Percentiles rank a stretch among this genome's conserved stretches.
Evolutionary conservation across 495 filamentous ascomycete genomes (phyloP).

Genomic region (Neurospora sp.): DNA sequence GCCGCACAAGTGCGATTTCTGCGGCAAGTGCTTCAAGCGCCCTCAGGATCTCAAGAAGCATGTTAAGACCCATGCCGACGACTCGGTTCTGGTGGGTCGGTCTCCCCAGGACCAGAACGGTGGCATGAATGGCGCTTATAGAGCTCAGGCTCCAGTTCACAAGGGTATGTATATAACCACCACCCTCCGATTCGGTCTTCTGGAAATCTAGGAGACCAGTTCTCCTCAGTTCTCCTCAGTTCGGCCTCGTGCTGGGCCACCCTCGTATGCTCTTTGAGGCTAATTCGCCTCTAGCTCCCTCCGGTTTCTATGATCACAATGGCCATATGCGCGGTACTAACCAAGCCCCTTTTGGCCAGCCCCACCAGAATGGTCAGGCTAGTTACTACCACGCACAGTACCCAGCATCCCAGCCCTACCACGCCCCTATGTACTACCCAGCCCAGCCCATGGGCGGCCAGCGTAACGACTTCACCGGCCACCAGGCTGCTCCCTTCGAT

Average conservation of each 20-base stretch:
- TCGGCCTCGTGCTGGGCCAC: background rate
- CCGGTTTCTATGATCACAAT: constrained; percentile 49
- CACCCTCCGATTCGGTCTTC: background rate
- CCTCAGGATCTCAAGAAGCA: constrained; percentile 99
- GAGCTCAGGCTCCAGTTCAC: constrained; percentile 27
- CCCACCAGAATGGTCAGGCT: constrained; percentile 35
- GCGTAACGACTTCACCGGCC: constrained; percentile 37
- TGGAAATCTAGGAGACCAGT: background rate
- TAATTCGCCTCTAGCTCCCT: constrained; percentile 42
- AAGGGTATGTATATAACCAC: constrained; percentile 41
- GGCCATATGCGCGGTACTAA: constrained; percentile 46
- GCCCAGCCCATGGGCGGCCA: constrained; percentile 41
- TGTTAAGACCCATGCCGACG: constrained; percentile 99
- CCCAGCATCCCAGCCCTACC: constrained; percentile 44
- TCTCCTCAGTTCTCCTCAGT: background rate
- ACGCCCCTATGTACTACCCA: constrained; percentile 54
- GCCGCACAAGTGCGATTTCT: constrained; percentile 98
- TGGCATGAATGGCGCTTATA: constrained; percentile 49
- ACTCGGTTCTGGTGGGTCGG: constrained; percentile 73
- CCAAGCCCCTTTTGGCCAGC: constrained; percentile 41
- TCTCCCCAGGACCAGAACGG: constrained; percentile 60
- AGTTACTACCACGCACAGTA: constrained; percentile 50
- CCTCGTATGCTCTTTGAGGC: constrained; percentile 20
- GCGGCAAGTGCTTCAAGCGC: constrained; percentile 97
- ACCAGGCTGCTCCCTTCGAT: constrained; percentile 47